A percentile compares a stretch with the other conserved stretches of the same genome.
phyloP scores from a whole-genome alignment of 768 basidiomycete genomes.

The Psilocybe sp. region DNA sequence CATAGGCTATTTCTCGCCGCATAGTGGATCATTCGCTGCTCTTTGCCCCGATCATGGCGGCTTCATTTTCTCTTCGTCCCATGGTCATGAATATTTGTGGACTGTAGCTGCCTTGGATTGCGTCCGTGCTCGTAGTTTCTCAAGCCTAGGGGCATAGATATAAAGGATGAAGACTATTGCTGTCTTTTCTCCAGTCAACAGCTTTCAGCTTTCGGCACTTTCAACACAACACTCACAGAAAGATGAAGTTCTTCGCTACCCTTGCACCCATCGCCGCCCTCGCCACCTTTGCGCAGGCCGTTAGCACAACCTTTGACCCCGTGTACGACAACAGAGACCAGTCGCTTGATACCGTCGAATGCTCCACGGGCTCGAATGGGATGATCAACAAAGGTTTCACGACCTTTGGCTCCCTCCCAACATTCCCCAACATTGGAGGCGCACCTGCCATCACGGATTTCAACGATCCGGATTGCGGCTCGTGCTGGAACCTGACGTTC shows the following conservation, averaged over 20 bases:
- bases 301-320: conserved; percentile 40
- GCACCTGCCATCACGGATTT: conserved; percentile 46
- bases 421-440: conserved; percentile 61
- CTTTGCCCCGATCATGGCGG: too few relatives aligned
- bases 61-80: too few relatives aligned
- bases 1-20: too few relatives aligned
- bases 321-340: conserved; percentile 42
- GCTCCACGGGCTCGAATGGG: conserved; percentile 50
- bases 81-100: too few relatives aligned
- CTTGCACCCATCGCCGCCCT: conserved; percentile 21
- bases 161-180: too few relatives aligned
- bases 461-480: conserved; percentile 52
- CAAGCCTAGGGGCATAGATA: too few relatives aligned
- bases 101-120: too few relatives aligned
- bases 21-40: too few relatives aligned
- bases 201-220: too few relatives aligned
- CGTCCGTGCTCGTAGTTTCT: too few relatives aligned
- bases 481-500: conserved; percentile 61
- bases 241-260: conserved; percentile 31
- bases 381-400: conserved; percentile 41
- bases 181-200: too few relatives aligned
- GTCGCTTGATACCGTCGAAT: conserved; percentile 41
- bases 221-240: background rate
- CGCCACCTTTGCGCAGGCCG: conserved; percentile 20
- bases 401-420: conserved; percentile 50